Evolutionary conservation across 805 yeast genomes (phyloP).

Genomic region (Cyberlindnera mississippiensis): DNA sequence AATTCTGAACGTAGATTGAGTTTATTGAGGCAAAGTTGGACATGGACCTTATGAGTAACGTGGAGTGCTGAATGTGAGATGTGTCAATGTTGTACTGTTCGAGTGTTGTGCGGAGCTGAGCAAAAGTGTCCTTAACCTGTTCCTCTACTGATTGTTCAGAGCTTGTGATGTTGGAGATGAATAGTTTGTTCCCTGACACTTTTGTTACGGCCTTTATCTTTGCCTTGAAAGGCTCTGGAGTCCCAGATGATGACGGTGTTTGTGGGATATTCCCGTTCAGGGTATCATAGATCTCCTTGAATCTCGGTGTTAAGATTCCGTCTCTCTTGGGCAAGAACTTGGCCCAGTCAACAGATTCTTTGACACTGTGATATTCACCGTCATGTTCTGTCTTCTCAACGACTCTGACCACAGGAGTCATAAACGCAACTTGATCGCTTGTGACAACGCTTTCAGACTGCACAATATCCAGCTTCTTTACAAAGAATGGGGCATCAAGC

Average conservation of each 20-base stretch:
- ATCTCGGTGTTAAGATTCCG: constrained; percentile 37
- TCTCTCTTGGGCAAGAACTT: constrained; percentile 15
- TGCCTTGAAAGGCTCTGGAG: background rate
- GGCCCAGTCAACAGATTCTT: constrained; percentile 22
- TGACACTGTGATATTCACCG: constrained; percentile 20
- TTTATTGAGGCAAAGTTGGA: constrained; percentile 58
- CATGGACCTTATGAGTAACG: constrained; percentile 65
- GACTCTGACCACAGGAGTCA: constrained; percentile 51
- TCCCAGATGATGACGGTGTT: background rate
- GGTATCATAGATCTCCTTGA: constrained; percentile 32
- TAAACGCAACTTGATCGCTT: constrained; percentile 67
- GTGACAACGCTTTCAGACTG: constrained; percentile 19
- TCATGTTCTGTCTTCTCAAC: constrained; percentile 34
- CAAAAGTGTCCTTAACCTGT: constrained; percentile 50
- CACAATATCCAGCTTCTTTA: constrained; percentile 36
- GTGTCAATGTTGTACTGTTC: constrained; percentile 30
- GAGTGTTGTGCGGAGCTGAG: constrained; percentile 37
- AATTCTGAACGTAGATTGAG: constrained; percentile 50
- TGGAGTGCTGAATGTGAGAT: constrained; percentile 53
- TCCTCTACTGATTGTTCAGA: constrained; percentile 28
- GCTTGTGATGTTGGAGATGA: constrained; percentile 41
- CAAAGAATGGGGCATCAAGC: constrained; percentile 83
- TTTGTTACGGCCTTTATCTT: constrained; percentile 6
- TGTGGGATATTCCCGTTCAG: background rate
- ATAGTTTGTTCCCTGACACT: constrained; percentile 30